phyloP scores from a whole-genome alignment of 331 rosid species.

The Phaseolus coccineus region DNA sequence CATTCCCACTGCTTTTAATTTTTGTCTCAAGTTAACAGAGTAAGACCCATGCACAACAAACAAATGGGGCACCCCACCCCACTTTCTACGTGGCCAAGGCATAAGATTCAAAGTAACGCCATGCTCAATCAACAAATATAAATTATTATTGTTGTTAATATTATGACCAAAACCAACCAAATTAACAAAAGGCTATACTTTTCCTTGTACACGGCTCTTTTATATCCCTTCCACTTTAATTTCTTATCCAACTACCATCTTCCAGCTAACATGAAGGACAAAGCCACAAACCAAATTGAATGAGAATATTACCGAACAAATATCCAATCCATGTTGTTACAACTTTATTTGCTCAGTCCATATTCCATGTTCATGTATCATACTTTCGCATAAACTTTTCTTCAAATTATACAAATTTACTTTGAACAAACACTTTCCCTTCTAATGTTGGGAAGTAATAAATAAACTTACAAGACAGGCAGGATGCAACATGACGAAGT shows the following conservation, averaged over 20 bases:
- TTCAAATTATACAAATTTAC: too few species aligned
- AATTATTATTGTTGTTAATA: neutral
- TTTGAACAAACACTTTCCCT: too few species aligned
- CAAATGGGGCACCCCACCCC: constrained; percentile 13
- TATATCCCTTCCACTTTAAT: constrained; percentile 41
- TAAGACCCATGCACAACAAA: constrained; percentile 39
- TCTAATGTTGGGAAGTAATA: too few species aligned
- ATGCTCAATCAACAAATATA: neutral
- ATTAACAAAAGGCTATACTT: neutral
- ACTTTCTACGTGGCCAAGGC: constrained; percentile 47
- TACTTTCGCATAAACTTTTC: constrained; percentile 4
- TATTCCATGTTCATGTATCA: constrained; percentile 13
- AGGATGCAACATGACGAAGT: too few species aligned
- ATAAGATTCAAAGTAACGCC: constrained; percentile 67
- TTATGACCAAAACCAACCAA: neutral
- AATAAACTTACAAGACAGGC: too few species aligned
- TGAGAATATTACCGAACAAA: neutral
- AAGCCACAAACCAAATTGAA: neutral
- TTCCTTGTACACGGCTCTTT: constrained; percentile 46
- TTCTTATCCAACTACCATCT: constrained; percentile 23
- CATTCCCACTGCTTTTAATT: constrained; percentile 62
- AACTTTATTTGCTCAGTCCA: neutral
- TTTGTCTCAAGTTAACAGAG: constrained; percentile 52
- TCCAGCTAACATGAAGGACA: constrained; percentile 3
- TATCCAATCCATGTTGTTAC: constrained; percentile 9